These are phyloP conservation scores for Tylopilus plumbeoviolaceoides DNA, from an alignment of 768 basidiomycete genomes.

Conservation along the genomic window DNA sequence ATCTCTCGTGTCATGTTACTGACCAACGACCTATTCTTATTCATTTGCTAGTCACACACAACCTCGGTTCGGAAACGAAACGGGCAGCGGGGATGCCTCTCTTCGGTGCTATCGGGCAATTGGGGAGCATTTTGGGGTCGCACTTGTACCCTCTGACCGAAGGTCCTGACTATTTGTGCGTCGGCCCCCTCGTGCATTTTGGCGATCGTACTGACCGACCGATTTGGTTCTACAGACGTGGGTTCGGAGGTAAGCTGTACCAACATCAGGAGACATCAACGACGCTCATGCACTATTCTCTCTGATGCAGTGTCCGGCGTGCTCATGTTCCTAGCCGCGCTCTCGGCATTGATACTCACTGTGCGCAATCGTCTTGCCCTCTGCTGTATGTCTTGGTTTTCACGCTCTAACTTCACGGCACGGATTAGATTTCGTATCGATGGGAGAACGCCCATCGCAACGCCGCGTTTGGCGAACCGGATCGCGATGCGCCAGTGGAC, in stretches of 20 bases:
- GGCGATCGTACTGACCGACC: not conserved
- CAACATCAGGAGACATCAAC: not conserved
- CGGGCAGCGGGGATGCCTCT: constrained; percentile 40
- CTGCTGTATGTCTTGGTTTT: not conserved
- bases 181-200: not conserved
- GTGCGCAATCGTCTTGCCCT: constrained; percentile 9
- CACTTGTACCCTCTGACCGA: constrained; percentile 40
- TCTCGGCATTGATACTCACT: constrained; percentile 17
- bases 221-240: not conserved
- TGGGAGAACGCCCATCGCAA: constrained; percentile 57
- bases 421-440: constrained; percentile 54
- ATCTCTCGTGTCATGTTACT: not conserved
- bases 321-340: constrained; percentile 23
- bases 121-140: constrained; percentile 38
- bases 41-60: constrained; percentile 34
- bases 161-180: constrained; percentile 37
- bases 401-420: not conserved
- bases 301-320: constrained; percentile 11
- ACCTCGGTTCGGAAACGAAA: constrained; percentile 44
- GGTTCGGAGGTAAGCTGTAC: constrained; percentile 1
- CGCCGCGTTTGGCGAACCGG: constrained; percentile 46
- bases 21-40: not conserved
- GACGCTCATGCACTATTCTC: not conserved
- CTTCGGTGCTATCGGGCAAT: constrained; percentile 41
- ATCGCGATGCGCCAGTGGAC: constrained; percentile 48